Conservation (phyloP, 2,329 filamentous ascomycete genomes). For the Stachybotrys chartarum region DNA sequence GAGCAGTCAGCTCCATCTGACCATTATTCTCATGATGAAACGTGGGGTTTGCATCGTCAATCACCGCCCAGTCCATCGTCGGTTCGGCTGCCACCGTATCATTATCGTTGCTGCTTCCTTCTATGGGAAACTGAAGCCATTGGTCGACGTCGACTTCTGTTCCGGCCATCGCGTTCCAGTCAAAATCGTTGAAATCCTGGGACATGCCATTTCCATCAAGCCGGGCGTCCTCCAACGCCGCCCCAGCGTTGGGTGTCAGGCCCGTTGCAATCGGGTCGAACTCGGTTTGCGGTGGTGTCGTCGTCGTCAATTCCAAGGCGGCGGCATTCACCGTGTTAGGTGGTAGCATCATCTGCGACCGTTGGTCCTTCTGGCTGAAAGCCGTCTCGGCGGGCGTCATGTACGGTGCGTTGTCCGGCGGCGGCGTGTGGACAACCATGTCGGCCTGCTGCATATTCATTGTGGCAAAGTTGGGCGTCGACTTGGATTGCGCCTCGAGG, state of each 20-base stretch:
- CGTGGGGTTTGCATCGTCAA: neutral
- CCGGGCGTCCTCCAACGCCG: conserved; percentile 31
- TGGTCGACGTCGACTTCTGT: conserved; percentile 52
- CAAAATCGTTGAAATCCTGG: conserved; percentile 36
- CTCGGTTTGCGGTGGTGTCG: conserved; percentile 39
- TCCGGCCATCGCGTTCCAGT: conserved; percentile 45
- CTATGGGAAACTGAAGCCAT: conserved; percentile 50
- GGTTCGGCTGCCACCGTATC: conserved; percentile 10
- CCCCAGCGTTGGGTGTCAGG: conserved; percentile 38
- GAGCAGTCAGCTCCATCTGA: neutral
- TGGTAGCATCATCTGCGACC: conserved; percentile 20
- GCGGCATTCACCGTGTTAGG: conserved; percentile 30
- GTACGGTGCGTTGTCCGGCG: conserved; percentile 41
- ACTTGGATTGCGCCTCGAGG: conserved; percentile 34
- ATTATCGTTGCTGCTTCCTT: conserved; percentile 32
- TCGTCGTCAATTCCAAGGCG: conserved; percentile 24
- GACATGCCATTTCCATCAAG: conserved; percentile 28
- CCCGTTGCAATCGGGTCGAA: conserved; percentile 27
- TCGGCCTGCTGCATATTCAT: conserved; percentile 27
- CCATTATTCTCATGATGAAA: neutral
- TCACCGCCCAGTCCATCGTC: neutral
- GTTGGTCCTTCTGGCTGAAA: conserved; percentile 24
- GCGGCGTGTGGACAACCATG: conserved; percentile 39
- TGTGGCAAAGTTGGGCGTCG: conserved; percentile 20
- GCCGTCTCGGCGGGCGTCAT: conserved; percentile 33